A percentile compares a stretch with the other conserved stretches of the same genome.
Evolutionary conservation across 2,329 filamentous ascomycete species (phyloP).

Genomic region (Colletotrichum eremochloae): DNA sequence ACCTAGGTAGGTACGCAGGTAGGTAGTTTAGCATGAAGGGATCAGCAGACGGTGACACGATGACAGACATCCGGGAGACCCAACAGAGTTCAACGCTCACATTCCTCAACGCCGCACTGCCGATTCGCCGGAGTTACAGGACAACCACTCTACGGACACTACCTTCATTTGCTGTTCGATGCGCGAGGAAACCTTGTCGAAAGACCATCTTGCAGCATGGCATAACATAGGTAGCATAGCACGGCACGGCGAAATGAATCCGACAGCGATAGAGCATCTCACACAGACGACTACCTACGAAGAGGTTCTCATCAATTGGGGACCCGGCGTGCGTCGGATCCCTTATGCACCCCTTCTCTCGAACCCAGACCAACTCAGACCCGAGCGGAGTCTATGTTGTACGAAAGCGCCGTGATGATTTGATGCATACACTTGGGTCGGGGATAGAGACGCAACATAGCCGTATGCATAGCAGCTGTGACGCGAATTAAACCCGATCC

Average conservation of each 20-base stretch:
- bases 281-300: not conserved
- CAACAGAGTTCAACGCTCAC: not conserved
- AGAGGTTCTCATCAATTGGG: too few species aligned
- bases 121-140: constrained; percentile 4
- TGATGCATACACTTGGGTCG: not conserved
- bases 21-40: not conserved
- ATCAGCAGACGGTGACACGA: constrained; percentile 1
- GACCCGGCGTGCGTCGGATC: too few species aligned
- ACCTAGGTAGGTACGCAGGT: too few species aligned
- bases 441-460: not conserved
- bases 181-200: constrained; percentile 21
- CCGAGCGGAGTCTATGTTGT: not conserved
- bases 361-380: not conserved
- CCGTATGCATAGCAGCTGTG: not conserved
- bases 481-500: not conserved
- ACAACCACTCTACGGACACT: not conserved
- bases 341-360: not conserved
- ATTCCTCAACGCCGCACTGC: not conserved
- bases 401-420: not conserved
- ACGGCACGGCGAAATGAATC: not conserved
- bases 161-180: not conserved
- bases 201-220: constrained; percentile 11
- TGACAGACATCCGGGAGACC: constrained; percentile 10
- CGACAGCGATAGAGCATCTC: not conserved
- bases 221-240: not conserved